Base-by-base conservation (phyloP, 768 basidiomycete species). In the Phanerochaete carnosa region DNA sequence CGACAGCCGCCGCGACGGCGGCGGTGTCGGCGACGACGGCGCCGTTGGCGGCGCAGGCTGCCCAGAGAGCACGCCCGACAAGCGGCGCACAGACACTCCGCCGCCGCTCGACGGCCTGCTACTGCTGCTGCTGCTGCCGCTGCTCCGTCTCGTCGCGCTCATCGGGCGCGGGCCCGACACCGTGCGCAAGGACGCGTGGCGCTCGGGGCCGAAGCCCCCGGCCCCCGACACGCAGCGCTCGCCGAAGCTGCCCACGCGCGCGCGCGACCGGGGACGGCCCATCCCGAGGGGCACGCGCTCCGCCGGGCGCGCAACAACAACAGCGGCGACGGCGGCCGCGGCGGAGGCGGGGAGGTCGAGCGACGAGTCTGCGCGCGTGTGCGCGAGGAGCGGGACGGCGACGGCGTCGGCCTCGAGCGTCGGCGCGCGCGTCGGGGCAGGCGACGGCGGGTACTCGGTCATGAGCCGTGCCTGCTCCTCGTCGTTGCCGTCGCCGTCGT, bases 381-480 rank as follows among this genome's bases (percentile, higher is more conserved):
- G 45, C 45, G 57, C 43, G 28, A 58, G 57, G 7, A 58, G 45
- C 43, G 57, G 57, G 30, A 30, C 45, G 19, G 30, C 57, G 47
- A 51, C 46, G 45, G 28, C 25, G 15, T 46, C 35, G 30, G 28
- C 33, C 22, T 29, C 57, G 13, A 39, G 16, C 22, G 45, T 58
- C 57, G 35, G 19, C n/a, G 19, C 9, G 3, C 45, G 57, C 23
- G 45, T 46, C 30, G 32, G 57, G 16, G 4, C 7, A n/a, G 55
- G 55, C 23, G 55, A 56, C 30, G n/a, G 32, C 32, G 55, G 55
- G 37, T 56, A 56, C n/a, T 56, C 55, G 15, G 7, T 26, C 13
- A 22, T 28, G 30, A 47, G 45, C 13, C 55, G 19, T 15, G 35
- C 16, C n/a, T n/a, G 2, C 32, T 33, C 30, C 15, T 23, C n/a